These are phyloP conservation scores for Periconia sp. DNA, from an alignment of 2,329 filamentous ascomycete species.

Conservation along the genomic window DNA sequence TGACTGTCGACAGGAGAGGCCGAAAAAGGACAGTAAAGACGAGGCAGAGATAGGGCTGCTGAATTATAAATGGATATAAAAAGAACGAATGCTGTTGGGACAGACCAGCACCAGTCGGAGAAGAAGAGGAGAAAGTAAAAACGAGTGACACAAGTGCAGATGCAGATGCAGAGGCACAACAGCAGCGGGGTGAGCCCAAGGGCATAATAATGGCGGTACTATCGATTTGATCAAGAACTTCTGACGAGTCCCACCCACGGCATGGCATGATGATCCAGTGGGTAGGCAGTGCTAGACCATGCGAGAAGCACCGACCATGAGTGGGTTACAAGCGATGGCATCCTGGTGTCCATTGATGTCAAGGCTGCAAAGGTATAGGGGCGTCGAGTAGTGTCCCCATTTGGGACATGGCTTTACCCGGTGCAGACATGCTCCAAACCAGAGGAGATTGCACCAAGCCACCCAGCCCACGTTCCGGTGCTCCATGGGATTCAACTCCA, in stretches of 20 bases:
- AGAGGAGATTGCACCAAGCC: slow-evolving; percentile 33
- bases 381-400: slow-evolving; percentile 27
- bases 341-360: slow-evolving; percentile 8
- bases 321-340: slow-evolving; percentile 18
- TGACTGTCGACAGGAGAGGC: not conserved
- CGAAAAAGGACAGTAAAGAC: slow-evolving; percentile 9
- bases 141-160: not conserved
- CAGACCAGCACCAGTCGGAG: not conserved
- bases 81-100: slow-evolving; percentile 8
- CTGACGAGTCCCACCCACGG: slow-evolving; percentile 15
- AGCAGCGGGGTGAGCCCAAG: too few species aligned
- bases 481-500: slow-evolving; percentile 11
- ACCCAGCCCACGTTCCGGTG: slow-evolving; percentile 19
- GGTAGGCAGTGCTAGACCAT: slow-evolving; percentile 12
- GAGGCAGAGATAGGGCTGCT: not conserved
- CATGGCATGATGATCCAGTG: slow-evolving; percentile 22
- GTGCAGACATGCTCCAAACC: slow-evolving; percentile 21
- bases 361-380: slow-evolving; percentile 16
- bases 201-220: too few species aligned
- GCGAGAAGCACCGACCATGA: slow-evolving; percentile 21
- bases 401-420: slow-evolving; percentile 21
- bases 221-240: not conserved
- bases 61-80: slow-evolving; percentile 23
- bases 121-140: not conserved
- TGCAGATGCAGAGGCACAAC: too few species aligned